phyloP scores from a whole-genome alignment of 441 rosid genomes.

The Adansonia gregorii region DNA sequence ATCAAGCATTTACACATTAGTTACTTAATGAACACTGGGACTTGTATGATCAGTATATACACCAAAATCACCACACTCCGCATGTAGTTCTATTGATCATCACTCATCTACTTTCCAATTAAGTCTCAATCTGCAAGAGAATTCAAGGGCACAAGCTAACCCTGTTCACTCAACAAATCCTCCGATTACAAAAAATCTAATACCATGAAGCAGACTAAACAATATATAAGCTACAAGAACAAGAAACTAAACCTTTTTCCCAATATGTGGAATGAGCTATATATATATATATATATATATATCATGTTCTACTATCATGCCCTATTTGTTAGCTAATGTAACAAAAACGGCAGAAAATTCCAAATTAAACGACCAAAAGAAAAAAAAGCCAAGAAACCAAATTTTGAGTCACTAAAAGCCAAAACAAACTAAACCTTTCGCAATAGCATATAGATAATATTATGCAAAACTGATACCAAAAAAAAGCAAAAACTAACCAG shows the following conservation, averaged over 20 bases:
- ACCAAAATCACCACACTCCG: neutral
- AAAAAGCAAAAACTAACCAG: neutral
- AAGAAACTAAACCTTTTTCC: neutral
- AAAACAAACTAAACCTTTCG: neutral
- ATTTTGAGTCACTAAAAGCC: neutral
- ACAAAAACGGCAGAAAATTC: neutral
- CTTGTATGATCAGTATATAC: neutral
- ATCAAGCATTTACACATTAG: conserved; percentile 14
- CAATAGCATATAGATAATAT: neutral
- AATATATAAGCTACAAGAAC: conserved; percentile 1
- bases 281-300: no score
- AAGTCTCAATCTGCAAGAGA: neutral
- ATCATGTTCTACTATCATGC: neutral
- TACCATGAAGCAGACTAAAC: neutral
- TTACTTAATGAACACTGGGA: neutral
- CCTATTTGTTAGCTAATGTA: conserved; percentile 4
- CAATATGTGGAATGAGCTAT: neutral
- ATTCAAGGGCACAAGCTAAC: conserved; percentile 5
- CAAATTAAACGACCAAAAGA: no score
- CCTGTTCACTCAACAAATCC: neutral
- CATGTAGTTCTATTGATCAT: neutral
- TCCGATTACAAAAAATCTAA: neutral
- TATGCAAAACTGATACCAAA: neutral
- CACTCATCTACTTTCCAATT: neutral
- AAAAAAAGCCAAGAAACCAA: no score